phyloP scores from a whole-genome alignment of 768 basidiomycete species.

The Mrakia frigida region DNA sequence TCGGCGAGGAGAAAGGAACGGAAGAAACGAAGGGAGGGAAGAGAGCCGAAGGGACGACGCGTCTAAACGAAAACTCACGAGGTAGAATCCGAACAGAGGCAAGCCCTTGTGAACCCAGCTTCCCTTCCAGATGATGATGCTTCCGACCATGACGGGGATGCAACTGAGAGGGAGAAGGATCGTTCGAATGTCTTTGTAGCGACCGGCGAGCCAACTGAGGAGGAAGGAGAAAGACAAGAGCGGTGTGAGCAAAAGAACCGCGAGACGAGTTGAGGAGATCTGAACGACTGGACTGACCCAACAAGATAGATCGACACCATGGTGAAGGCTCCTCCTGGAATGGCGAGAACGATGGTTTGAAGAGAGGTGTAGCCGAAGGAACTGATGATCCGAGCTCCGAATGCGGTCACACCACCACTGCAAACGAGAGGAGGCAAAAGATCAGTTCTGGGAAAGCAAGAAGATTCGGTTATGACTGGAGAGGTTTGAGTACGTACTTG shows the following conservation, averaged over 20 bases:
- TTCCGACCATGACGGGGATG: conserved; percentile 44
- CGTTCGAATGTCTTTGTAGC: conserved; percentile 40
- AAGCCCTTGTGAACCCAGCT: conserved; percentile 38
- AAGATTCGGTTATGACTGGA: no score
- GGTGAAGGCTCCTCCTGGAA: conserved; percentile 46
- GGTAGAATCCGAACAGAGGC: conserved; percentile 45
- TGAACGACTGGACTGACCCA: not conserved
- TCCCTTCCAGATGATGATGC: conserved; percentile 36
- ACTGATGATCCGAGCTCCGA: conserved; percentile 45
- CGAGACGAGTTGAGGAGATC: conserved; percentile 20
- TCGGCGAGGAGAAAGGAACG: not conserved
- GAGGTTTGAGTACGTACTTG: no score
- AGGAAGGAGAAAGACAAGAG: conserved; percentile 42
- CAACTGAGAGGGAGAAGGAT: conserved; percentile 42
- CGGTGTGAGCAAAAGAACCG: not conserved
- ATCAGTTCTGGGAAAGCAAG: not conserved
- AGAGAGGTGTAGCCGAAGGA: conserved; percentile 44
- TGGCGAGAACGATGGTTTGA: conserved; percentile 39
- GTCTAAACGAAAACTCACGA: conserved; percentile 15
- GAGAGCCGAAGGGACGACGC: not conserved
- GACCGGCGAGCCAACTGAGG: conserved; percentile 40
- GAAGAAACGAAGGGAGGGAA: not conserved
- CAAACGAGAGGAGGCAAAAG: not conserved
- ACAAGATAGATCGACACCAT: conserved; percentile 24
- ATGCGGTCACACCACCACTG: conserved; percentile 39